Evolutionary conservation across 164 flowering plant genomes (phyloP).

Genomic region (Vitis amurensis): DNA sequence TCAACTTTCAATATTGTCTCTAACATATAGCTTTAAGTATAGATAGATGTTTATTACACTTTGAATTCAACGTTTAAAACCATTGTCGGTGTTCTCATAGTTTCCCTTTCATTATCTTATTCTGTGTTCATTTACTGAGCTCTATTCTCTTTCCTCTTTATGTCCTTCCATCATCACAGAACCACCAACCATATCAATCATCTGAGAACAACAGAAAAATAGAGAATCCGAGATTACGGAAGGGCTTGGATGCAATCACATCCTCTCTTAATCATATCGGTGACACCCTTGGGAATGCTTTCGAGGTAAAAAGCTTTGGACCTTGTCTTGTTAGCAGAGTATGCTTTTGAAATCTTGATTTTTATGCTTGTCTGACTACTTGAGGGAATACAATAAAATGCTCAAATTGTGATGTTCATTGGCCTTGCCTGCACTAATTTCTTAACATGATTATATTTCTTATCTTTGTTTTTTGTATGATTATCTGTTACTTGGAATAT

Average conservation of each 20-base stretch:
- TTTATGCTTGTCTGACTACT: background rate
- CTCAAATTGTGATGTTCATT: too few species aligned
- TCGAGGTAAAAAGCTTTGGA: constrained; percentile 56
- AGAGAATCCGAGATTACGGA: constrained; percentile 64
- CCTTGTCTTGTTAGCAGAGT: background rate
- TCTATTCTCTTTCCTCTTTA: background rate
- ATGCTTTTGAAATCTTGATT: background rate
- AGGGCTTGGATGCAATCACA: constrained; percentile 66
- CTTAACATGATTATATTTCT: too few species aligned
- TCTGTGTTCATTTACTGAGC: background rate
- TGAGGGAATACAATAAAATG: too few species aligned
- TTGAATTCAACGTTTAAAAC: background rate
- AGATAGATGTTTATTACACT: background rate
- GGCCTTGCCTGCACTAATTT: too few species aligned
- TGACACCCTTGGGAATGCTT: constrained; percentile 75
- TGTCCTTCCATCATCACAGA: constrained; percentile 18
- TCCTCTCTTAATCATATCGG: constrained; percentile 83
- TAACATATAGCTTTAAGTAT: background rate
- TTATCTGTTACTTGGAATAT: too few species aligned
- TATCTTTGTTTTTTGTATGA: too few species aligned
- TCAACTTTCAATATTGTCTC: background rate
- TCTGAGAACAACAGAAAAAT: constrained; percentile 41
- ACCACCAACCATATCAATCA: constrained; percentile 36
- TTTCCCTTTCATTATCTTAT: background rate
- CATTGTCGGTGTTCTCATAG: background rate